Percentiles rank a stretch among this genome's conserved stretches.
Conservation (phyloP, 768 basidiomycete species). For the Boletus barrowsii region DNA sequence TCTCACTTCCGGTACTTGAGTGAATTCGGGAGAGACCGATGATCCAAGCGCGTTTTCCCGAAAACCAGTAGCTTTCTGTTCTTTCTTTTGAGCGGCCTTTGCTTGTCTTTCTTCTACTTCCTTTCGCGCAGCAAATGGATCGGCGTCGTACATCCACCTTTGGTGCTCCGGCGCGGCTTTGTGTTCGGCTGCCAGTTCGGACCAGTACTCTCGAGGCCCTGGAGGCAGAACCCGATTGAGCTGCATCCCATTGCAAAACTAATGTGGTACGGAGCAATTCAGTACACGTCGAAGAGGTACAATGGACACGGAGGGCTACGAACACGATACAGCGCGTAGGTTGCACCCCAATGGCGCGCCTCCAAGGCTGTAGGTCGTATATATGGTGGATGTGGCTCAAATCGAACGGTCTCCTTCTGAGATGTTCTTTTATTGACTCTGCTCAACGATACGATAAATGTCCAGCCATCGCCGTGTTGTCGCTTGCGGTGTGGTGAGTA, state of each 20-base stretch:
- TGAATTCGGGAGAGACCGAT: slow-evolving; percentile 37
- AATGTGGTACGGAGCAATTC: slow-evolving; percentile 21
- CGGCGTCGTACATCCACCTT: slow-evolving; percentile 84
- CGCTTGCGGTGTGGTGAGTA: slow-evolving; percentile 35
- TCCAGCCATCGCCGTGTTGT: slow-evolving; percentile 48
- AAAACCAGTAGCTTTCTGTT: slow-evolving; percentile 23
- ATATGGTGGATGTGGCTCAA: slow-evolving; percentile 74
- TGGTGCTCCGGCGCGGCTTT: slow-evolving; percentile 63
- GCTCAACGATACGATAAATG: slow-evolving; percentile 67
- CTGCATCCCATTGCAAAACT: slow-evolving; percentile 77
- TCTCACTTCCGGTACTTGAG: slow-evolving; percentile 67
- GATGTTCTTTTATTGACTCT: slow-evolving; percentile 69
- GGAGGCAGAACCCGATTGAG: slow-evolving; percentile 77
- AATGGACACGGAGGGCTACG: slow-evolving; percentile 33
- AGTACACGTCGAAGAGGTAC: background rate
- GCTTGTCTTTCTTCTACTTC: slow-evolving; percentile 65
- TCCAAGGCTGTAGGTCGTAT: slow-evolving; percentile 66
- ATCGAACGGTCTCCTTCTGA: slow-evolving; percentile 61
- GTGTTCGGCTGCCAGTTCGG: slow-evolving; percentile 67
- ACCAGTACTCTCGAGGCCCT: slow-evolving; percentile 87
- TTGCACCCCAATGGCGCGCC: slow-evolving; percentile 90
- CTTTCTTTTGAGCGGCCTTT: slow-evolving; percentile 48
- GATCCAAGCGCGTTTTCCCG: slow-evolving; percentile 17
- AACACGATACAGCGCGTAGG: slow-evolving; percentile 84
- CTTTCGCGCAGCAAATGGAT: slow-evolving; percentile 77